Conservation (phyloP, 2,329 filamentous ascomycete genomes). For the Aureobasidium zeae region DNA sequence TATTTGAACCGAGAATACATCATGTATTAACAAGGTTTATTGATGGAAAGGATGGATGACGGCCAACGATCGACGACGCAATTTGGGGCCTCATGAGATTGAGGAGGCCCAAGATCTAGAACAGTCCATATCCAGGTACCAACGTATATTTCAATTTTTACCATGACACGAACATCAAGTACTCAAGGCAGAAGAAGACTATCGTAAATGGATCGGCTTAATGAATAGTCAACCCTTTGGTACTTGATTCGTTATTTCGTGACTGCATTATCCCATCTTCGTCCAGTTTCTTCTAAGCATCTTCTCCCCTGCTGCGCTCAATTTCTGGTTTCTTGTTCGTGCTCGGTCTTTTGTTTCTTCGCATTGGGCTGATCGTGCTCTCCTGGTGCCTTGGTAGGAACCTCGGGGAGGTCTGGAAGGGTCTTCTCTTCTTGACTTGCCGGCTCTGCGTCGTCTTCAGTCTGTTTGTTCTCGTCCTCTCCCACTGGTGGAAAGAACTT, state of each 20-base stretch:
- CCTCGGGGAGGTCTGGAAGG: slow-evolving; percentile 40
- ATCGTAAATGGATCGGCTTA: no score
- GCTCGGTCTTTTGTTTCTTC: slow-evolving; percentile 38
- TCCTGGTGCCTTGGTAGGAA: slow-evolving; percentile 39
- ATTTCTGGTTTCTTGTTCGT: slow-evolving; percentile 21
- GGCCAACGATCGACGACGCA: neutral
- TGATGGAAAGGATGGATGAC: no score
- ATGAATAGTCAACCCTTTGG: no score
- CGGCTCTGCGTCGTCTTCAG: slow-evolving; percentile 10
- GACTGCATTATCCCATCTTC: slow-evolving; percentile 1
- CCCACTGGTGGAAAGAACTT: slow-evolving; percentile 39
- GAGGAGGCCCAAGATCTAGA: no score
- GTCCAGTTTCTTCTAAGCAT: neutral
- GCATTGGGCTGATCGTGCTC: slow-evolving; percentile 34
- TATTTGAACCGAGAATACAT: no score
- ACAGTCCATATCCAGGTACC: neutral
- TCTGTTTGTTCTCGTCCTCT: neutral
- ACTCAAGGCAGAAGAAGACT: no score
- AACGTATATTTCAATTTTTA: no score
- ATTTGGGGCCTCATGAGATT: no score
- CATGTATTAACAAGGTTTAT: no score
- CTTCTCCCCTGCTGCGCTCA: neutral
- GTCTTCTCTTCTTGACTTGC: slow-evolving; percentile 20
- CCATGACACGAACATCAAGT: no score
- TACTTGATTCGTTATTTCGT: slow-evolving; percentile 13